Conservation (phyloP, 768 basidiomycete species). For the Kwoniella botswanensis region DNA sequence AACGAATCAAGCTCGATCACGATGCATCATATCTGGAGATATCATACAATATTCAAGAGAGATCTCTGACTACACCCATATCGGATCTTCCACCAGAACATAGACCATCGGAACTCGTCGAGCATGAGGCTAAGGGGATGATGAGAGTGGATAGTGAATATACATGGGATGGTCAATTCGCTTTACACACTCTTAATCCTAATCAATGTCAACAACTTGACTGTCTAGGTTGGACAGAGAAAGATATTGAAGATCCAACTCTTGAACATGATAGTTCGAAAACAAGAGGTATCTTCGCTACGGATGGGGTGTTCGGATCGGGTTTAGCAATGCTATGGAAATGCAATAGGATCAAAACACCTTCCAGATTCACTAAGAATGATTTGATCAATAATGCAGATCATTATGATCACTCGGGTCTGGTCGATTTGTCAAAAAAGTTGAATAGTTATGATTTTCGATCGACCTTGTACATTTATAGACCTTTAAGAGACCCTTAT, state of each 20-base stretch:
- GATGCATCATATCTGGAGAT: too few relatives aligned
- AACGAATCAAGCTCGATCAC: too few relatives aligned
- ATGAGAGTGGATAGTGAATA: background rate
- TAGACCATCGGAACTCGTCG: background rate
- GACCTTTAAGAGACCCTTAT: background rate
- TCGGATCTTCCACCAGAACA: background rate
- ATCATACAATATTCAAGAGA: background rate
- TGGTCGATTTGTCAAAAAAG: background rate
- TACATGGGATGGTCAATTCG: background rate
- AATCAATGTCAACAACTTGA: background rate
- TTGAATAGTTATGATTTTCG: background rate
- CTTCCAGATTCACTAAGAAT: background rate
- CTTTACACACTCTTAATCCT: background rate
- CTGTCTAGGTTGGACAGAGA: background rate
- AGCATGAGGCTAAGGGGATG: background rate
- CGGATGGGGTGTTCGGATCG: background rate
- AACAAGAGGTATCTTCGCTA: background rate
- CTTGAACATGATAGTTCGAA: background rate
- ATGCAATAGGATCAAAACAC: background rate
- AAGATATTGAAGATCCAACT: background rate
- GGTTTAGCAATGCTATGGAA: background rate
- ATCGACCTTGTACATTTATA: background rate
- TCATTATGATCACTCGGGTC: background rate
- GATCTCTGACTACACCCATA: background rate
- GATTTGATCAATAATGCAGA: background rate